Base-by-base conservation (phyloP, 2,329 filamentous ascomycete genomes). In the Mycocentrospora acerina region DNA sequence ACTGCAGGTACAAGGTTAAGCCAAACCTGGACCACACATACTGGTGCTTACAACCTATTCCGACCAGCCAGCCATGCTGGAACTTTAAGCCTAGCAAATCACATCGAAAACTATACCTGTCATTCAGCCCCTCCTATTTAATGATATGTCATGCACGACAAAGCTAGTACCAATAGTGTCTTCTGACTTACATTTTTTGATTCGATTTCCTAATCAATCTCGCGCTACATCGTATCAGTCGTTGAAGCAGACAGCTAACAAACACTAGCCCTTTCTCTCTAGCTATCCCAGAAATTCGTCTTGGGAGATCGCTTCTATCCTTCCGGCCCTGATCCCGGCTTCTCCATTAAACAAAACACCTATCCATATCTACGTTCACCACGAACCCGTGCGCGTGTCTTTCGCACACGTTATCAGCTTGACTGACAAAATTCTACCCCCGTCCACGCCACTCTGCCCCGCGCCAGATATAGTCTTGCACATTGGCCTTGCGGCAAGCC, bases 401-500 rank as follows among this genome's bases (percentile, higher is more conserved):
- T 69, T 67, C 50, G 18, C 46, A 16, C 34, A 42, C 29, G 62
- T 69, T 33, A n/a, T 50, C 18, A 18, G 42, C 11, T 37, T 60
- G 2, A 28, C 64, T 7, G 62, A 64, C 3, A 46, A 32, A 1
- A 48, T 68, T n/a, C 53, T 67, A 2, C 50, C 57, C 7, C 53
- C 57, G 1, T 17, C 14, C 4, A 57, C 48, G 22, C 41, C 44
- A n/a, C 32, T 49, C 15, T 34, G 42, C 13, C 58, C 58, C 1
- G 10, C 30, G 1, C 54, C 63, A 27, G 58, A 64, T 30, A 59
- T 69, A 8, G 44, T 67, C 37, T 48, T 69, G 4, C 66, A 69
- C 41, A 66, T 69, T 22, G 66, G 66, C 1, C 59, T 69, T 14
- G 66, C 66, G 7, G 62, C 66, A 15, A 53, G 57, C 26, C 57